Evolutionary conservation across 208 protist genomes (phyloP).

Genomic region (Trichomonas vaginalis): DNA sequence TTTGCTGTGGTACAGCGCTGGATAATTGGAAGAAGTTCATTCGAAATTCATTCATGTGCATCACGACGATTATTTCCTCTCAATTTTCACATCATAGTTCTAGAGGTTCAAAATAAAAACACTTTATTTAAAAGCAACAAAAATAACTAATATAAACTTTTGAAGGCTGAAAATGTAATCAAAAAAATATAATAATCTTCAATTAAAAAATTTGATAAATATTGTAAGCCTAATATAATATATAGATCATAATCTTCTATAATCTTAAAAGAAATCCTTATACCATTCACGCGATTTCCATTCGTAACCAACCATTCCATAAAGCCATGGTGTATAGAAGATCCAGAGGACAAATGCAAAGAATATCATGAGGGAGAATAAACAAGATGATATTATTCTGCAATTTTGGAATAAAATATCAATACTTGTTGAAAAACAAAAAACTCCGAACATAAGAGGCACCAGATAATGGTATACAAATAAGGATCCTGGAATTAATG

Average conservation of each 20-base stretch:
- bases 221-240: background rate
- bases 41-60: no score
- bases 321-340: background rate
- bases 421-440: background rate
- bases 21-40: background rate
- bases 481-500: background rate
- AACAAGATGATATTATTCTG: no score
- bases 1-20: background rate
- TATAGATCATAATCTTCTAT: no score
- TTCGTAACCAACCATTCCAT: background rate
- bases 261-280: background rate
- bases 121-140: no score
- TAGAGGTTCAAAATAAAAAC: no score
- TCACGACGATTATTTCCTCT: no score
- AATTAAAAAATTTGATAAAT: background rate
- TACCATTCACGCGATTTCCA: background rate
- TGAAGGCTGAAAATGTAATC: background rate
- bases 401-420: background rate
- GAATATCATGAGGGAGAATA: background rate
- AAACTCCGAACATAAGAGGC: background rate
- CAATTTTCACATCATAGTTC: no score
- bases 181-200: background rate
- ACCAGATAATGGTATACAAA: background rate
- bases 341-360: background rate
- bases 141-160: no score